Evolutionary conservation across 2,329 filamentous ascomycete species (phyloP), one percentile per base, ranked within the genome.

Genomic region (Trichocomaceae sp.): DNA sequence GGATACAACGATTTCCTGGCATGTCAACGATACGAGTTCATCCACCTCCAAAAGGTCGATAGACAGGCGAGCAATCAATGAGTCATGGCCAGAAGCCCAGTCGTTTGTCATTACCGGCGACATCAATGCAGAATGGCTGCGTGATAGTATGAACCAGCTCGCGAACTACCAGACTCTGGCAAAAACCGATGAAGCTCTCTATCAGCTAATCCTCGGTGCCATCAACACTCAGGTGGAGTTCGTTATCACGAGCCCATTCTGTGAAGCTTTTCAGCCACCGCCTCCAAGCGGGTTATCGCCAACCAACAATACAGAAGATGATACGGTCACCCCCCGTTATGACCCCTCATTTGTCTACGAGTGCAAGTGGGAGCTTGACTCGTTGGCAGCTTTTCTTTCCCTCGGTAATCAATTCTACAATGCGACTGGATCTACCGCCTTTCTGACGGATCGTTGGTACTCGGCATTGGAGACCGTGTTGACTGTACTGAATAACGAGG

Each of bases 291-390:
- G 86, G 15, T 78, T 97, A 0, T 73, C 79, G 3, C 77, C 86
- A 5, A 85, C 84, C 15, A 80, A 82, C 63, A 96, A 92, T 64
- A 88, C 88, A 2, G 88, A 96, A 68, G 81, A 86, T 19, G 93
- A 99, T 66, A 72, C 69, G 8, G 93, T 99, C 0, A 90, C 96
- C 63, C 93, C 93, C 0, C 78, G 79, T 0, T 97, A 95, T 67
- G 90, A 97, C 65, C 86, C 86, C 0, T 82, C 79, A 0, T 82
- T 85, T 48, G 93, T 99, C 3, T 99, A 96, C 61, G 93, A 99
- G 72, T 99, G 93, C 82, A 99, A 99, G 73, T 99, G 97, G 72
- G 93, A 99, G 75, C 83, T 99, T 20, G 93, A 99, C 73, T 96
- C 91, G 8, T 79, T 99, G 0, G 93, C 91, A 0, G 86, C 95